Evolutionary conservation across 805 yeast genomes (phyloP), one percentile per base, ranked within the genome.

Genomic region (Kodamaea leandrae): DNA sequence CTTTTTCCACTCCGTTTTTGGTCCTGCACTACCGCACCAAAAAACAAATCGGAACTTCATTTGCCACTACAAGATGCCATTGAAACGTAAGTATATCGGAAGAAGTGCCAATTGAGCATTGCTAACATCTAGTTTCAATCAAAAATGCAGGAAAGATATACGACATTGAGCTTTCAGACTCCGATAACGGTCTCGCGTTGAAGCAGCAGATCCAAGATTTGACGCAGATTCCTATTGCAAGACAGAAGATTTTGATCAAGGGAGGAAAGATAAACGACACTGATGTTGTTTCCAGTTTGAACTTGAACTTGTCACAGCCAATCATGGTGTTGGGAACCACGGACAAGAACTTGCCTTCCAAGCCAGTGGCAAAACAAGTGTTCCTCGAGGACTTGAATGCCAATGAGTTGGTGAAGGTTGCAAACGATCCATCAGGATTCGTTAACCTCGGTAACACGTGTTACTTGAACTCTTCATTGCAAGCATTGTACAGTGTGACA

Each of bases 251-350:
- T 46, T 74, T 93, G 57, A 77, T 88, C 39, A 89, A 86, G 66
- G 91, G 95, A 9, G 96, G 96, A 30, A 95, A 89, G 60, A 66
- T 93, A 53, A 73, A 74, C 41, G 91, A 88, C 62, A 90, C 84
- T 45, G 67, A 66, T n/a, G 66, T 71, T 27, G 62, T 86, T 39
- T 56, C 67, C 8, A 51, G 64, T 3, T 69, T 84, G 38, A 75
- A 71, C 18, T 57, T 90, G 47, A 85, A 83, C 53, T 71, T 77
- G 16, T 78, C 77, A 24, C 86, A 83, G 50, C 69, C 78, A 10
- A 70, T 91, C 16, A 86, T 93, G 96, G 86, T 93, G 43, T 71
- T 93, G 42, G 99, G 99, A 17, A 83, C 97, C 1, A 91, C 96
- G 2, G 93, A 85, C 41, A 70, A 74, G 43, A 77, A 75, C 42